Evolutionary conservation across 176 grass and related monocot genomes (phyloP), one percentile per base, ranked within the genome.

Genomic region (Microstegium vimineum): DNA sequence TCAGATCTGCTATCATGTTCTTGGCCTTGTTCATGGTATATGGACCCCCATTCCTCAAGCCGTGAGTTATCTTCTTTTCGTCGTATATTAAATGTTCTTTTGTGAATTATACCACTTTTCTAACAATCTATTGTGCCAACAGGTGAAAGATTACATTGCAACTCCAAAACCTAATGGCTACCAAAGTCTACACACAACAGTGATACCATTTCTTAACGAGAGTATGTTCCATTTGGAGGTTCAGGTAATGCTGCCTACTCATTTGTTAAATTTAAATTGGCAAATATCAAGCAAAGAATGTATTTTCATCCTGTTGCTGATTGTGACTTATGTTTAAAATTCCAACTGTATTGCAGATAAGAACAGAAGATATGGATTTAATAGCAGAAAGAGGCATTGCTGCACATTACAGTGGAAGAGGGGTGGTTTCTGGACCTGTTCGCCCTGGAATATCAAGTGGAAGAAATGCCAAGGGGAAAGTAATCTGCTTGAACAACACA

Each of bases 311-410:
- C 5, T 75, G 52, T 57, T 86, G 15, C 0, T 81, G 28, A 22
- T 59, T 30, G 30, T 38, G 14, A 43, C 47, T 77, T 65, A 16
- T 27, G 9, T 63, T 52, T 31, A 77, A 49, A 62, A 46, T 79
- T 85, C 38, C 26, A 71, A 78, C 59, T 81, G 41, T 70, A 62
- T 84, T 69, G 18, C 84, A 98, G 96, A 95, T 98, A 88, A 98
- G 96, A 93, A 95, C 96, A 82, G 93, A 95, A 81, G 89, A 95
- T 85, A 98, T 98, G 96, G 89, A 98, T 87, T 85, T 98, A 43
- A 95, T 98, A 91, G 96, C 96, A 74, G 92, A 98, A 95, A 98
- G 96, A 93, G 96, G 96, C 59, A 98, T 98, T 88, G 96, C 93
- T 62, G 91, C 89, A 57, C 91, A 95, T 86, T 98, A 98, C 74